Conservation (phyloP, 345 rosid species). For the Geranium rotundifolium region DNA sequence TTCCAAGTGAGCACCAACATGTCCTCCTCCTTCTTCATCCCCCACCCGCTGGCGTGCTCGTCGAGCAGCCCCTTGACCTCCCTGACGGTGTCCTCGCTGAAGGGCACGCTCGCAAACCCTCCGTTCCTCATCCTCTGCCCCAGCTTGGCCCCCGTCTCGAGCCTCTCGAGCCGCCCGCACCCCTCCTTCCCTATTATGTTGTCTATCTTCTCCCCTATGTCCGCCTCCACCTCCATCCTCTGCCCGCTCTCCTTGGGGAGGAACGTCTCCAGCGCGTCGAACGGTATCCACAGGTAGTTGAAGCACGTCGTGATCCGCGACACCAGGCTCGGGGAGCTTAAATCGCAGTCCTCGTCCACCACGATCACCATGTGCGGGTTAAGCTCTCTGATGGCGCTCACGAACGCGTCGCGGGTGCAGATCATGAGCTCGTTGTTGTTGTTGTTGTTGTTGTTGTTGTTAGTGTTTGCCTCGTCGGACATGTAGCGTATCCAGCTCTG, state of each 20-base stretch:
- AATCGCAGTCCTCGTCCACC: conserved; percentile 56
- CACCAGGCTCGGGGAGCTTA: conserved; percentile 33
- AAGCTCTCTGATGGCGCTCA: conserved; percentile 29
- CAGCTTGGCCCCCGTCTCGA: conserved; percentile 33
- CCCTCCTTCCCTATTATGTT: conserved; percentile 47
- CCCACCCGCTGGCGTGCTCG: conserved; percentile 69
- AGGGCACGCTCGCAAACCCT: conserved; percentile 30
- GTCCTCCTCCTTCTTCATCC: conserved; percentile 64
- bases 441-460: background rate
- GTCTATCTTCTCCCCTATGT: conserved; percentile 50
- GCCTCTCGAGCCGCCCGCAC: conserved; percentile 37
- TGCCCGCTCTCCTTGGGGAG: conserved; percentile 49
- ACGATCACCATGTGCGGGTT: conserved; percentile 32
- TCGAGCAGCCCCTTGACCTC: conserved; percentile 48
- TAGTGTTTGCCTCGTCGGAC: conserved; percentile 25
- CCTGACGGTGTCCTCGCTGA: conserved; percentile 39
- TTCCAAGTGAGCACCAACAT: conserved; percentile 64
- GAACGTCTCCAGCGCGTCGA: conserved; percentile 62
- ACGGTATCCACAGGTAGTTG: conserved; percentile 67
- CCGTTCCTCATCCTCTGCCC: conserved; percentile 40
- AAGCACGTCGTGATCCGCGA: conserved; percentile 48
- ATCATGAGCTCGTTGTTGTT: background rate
- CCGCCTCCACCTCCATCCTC: conserved; percentile 53
- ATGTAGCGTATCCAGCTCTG: conserved; percentile 60
- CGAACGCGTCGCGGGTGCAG: conserved; percentile 21